Conservation (phyloP, 345 rosid species). For the Carallia brachiata region DNA sequence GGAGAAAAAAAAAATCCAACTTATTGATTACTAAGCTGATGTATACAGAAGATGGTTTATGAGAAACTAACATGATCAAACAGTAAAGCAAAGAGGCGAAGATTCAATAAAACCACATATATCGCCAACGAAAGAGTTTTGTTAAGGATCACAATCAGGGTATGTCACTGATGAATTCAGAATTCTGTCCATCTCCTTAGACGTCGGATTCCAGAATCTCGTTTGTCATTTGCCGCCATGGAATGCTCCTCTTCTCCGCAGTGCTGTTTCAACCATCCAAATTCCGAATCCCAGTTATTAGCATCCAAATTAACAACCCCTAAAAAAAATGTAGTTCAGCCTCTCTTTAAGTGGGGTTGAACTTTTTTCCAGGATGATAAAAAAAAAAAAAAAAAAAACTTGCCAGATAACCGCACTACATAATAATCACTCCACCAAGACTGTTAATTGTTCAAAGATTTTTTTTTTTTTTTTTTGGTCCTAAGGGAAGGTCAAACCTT, state of each 20-base stretch:
- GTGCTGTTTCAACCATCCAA: conserved; percentile 38
- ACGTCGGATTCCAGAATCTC: conserved; percentile 64
- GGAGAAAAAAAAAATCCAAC: neutral
- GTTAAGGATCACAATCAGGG: conserved; percentile 49
- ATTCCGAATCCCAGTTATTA: neutral
- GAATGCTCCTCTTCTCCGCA: conserved; percentile 59
- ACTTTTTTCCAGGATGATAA: no score
- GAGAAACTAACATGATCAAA: no score
- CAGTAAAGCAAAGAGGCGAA: no score
- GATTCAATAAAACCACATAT: no score
- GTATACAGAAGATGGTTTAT: no score
- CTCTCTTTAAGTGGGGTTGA: no score
- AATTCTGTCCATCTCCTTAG: conserved; percentile 50
- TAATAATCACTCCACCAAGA: neutral
- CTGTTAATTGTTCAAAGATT: neutral
- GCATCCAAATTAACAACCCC: neutral
- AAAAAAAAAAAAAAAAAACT: no score
- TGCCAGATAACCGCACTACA: no score
- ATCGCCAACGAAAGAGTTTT: neutral
- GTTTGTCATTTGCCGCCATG: conserved; percentile 54
- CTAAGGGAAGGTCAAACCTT: no score
- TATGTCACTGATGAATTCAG: conserved; percentile 44
- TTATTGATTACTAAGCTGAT: neutral
- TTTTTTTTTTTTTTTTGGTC: no score
- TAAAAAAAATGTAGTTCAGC: no score